These are phyloP conservation scores for Rhizophagus sp. DNA, from an alignment of 192 early-diverging fungal genomes.

Conservation along the genomic window DNA sequence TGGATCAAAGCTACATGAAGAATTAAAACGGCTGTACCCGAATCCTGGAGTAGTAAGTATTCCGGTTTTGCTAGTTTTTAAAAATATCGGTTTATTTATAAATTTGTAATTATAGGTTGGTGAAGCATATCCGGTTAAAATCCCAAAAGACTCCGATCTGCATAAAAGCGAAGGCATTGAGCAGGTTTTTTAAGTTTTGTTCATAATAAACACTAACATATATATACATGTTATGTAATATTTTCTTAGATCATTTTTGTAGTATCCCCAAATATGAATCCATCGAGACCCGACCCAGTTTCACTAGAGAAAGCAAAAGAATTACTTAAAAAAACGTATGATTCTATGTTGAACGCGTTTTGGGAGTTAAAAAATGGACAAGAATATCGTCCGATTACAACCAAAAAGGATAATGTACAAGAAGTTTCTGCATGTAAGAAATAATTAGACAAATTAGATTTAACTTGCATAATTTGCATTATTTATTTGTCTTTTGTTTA, in stretches of 20 bases:
- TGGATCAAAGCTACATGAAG: not conserved
- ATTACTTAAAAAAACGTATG: not conserved
- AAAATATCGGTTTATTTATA: not conserved
- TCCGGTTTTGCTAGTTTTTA: not conserved
- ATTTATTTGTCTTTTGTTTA: not conserved
- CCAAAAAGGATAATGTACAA: not conserved
- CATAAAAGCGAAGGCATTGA: not conserved
- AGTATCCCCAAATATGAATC: constrained; percentile 22
- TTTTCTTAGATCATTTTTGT: constrained; percentile 8
- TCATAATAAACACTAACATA: not conserved
- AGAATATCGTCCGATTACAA: not conserved
- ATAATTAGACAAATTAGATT: not conserved
- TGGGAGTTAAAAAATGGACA: not conserved
- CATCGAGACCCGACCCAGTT: not conserved
- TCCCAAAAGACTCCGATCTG: not conserved
- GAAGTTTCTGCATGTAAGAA: not conserved
- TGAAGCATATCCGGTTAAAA: constrained; percentile 2
- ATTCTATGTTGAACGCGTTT: constrained; percentile 20
- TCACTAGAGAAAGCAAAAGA: constrained; percentile 1
- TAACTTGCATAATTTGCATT: not conserved
- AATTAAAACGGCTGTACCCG: constrained; percentile 8
- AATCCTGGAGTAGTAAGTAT: constrained; percentile 17
- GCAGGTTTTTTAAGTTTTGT: not conserved
- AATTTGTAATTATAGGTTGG: not conserved
- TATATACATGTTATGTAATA: not conserved